These are phyloP conservation scores for Haberlea rhodopensis DNA, from an alignment of 257 asterid species.

Conservation along the genomic window DNA sequence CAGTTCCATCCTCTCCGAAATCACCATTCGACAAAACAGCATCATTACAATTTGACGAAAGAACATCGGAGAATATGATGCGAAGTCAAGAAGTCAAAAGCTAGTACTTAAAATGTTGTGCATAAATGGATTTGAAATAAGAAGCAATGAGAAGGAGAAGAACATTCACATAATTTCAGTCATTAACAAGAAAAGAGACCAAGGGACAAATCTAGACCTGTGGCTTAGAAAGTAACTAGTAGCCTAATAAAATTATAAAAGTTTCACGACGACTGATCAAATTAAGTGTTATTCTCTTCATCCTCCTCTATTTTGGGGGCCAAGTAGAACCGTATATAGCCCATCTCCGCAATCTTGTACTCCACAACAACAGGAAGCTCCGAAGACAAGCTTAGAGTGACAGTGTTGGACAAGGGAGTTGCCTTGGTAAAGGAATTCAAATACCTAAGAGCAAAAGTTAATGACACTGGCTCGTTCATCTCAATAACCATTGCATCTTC, in stretches of 20 bases:
- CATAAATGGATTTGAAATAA: not conserved
- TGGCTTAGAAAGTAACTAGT: not conserved
- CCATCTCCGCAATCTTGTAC: slow-evolving; percentile 76
- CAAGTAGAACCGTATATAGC: slow-evolving; percentile 53
- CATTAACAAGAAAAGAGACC: not conserved
- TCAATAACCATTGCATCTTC: slow-evolving; percentile 63
- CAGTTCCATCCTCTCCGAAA: too few relatives aligned
- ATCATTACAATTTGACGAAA: not conserved
- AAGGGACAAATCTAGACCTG: not conserved
- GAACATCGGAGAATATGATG: not conserved
- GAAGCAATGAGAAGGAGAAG: not conserved
- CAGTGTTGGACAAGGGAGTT: slow-evolving; percentile 45
- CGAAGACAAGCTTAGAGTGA: slow-evolving; percentile 59
- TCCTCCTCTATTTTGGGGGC: slow-evolving; percentile 76
- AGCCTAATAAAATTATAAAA: not conserved
- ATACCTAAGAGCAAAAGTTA: slow-evolving; percentile 58
- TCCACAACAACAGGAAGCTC: slow-evolving; percentile 69
- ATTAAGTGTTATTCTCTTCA: slow-evolving; percentile 36
- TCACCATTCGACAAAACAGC: not conserved
- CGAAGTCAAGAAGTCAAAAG: too few relatives aligned
- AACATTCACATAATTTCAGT: not conserved
- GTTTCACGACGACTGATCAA: not conserved
- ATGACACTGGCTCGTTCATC: slow-evolving; percentile 65
- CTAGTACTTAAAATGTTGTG: not conserved
- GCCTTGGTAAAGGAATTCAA: slow-evolving; percentile 65